These are phyloP conservation scores for Cyberlindnera galapagoensis DNA, from an alignment of 805 yeast species.

Conservation along the genomic window DNA sequence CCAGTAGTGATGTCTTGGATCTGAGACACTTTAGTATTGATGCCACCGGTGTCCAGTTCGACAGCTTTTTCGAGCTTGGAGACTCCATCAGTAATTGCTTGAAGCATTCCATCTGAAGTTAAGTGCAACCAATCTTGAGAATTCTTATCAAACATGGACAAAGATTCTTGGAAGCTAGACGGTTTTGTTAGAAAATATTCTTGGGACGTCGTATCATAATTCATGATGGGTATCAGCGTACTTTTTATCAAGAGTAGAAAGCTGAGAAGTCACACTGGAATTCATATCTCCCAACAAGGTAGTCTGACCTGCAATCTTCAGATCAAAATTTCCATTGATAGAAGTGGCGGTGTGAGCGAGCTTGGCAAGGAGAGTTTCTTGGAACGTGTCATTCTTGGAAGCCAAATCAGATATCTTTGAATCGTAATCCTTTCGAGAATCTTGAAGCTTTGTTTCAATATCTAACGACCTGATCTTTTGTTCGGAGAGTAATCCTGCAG, in stretches of 20 bases:
- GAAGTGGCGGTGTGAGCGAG: conserved; percentile 2
- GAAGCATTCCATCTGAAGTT: no score
- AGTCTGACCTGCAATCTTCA: not conserved
- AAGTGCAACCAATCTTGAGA: no score
- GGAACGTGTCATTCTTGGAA: conserved; percentile 1
- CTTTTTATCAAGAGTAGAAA: conserved; percentile 4
- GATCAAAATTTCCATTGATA: conserved; percentile 1
- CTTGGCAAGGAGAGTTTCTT: conserved; percentile 3
- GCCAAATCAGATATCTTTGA: conserved; percentile 4
- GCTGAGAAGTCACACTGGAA: no score
- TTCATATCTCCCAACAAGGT: no score
- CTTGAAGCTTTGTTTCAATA: conserved; percentile 21
- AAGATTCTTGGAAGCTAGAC: no score
- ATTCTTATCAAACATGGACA: no score
- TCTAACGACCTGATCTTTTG: conserved; percentile 33
- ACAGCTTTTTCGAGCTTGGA: no score
- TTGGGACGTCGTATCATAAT: no score
- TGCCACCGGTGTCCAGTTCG: not conserved
- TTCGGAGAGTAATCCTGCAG: conserved; percentile 40
- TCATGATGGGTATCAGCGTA: conserved; percentile 6
- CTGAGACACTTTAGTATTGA: no score
- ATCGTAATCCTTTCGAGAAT: conserved; percentile 17
- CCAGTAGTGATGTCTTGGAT: no score
- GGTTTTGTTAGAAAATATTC: no score
- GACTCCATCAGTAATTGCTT: no score